phyloP scores from a whole-genome alignment of 306 rosid genomes.

The Pyrus pyrifolia region DNA sequence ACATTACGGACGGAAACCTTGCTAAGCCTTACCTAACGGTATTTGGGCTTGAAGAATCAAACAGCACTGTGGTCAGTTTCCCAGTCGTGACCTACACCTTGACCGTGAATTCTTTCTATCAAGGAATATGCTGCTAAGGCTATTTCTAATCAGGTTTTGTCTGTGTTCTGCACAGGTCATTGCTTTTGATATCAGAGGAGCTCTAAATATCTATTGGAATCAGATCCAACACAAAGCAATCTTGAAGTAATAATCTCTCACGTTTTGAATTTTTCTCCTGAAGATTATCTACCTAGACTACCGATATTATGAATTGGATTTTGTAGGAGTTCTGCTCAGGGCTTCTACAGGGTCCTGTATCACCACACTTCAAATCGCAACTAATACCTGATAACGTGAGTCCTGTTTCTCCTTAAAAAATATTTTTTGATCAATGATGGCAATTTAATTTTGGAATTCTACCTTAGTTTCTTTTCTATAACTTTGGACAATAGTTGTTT shows the following conservation, averaged over 20 bases:
- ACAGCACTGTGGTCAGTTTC: slow-evolving; percentile 61
- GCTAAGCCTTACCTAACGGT: slow-evolving; percentile 85
- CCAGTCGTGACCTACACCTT: slow-evolving; percentile 6
- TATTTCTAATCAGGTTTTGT: slow-evolving; percentile 15
- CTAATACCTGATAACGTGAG: slow-evolving; percentile 84
- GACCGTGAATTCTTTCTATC: not conserved
- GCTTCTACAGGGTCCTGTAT: slow-evolving; percentile 56
- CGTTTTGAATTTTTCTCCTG: slow-evolving; percentile 1
- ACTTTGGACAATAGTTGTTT: not conserved
- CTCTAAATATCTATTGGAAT: slow-evolving; percentile 76
- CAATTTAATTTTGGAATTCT: not conserved
- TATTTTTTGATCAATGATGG: not conserved
- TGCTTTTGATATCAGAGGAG: slow-evolving; percentile 63
- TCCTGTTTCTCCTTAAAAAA: not conserved
- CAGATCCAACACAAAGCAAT: slow-evolving; percentile 55
- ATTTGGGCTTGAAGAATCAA: slow-evolving; percentile 85
- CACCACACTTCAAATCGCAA: slow-evolving; percentile 74
- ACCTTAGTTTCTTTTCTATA: not conserved
- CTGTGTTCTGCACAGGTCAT: slow-evolving; percentile 47
- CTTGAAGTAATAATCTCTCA: slow-evolving; percentile 47
- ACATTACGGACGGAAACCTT: slow-evolving; percentile 71
- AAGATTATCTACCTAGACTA: not conserved
- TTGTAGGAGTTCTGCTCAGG: slow-evolving; percentile 67
- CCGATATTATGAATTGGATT: slow-evolving; percentile 23
- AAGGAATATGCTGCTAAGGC: not conserved